Conservation (phyloP, 805 yeast genomes). For the Komagataella ulmi region DNA sequence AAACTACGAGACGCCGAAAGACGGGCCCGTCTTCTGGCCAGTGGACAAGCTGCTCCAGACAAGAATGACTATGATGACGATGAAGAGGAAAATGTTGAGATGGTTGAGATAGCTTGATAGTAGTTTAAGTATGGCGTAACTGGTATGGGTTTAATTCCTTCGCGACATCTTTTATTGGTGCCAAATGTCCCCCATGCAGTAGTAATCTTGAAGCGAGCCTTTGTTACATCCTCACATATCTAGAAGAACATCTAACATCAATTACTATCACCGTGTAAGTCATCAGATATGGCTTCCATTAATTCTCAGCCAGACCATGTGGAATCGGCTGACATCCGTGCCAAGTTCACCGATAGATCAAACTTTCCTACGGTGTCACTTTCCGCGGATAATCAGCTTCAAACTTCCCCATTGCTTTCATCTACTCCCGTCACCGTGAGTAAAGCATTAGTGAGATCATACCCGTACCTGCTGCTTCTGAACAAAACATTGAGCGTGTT, state of each 20-base stretch:
- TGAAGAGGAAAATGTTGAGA: slow-evolving; percentile 56
- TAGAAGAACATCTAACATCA: neutral
- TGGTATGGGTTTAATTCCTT: neutral
- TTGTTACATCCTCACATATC: neutral
- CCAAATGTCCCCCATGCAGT: neutral
- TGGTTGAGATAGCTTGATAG: slow-evolving; percentile 55
- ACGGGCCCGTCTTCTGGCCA: slow-evolving; percentile 41
- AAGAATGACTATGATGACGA: slow-evolving; percentile 42
- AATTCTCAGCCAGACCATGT: neutral
- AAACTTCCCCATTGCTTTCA: slow-evolving; percentile 70
- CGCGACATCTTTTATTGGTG: neutral
- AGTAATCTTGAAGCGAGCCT: neutral
- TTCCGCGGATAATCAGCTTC: slow-evolving; percentile 15
- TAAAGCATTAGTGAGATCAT: slow-evolving; percentile 66
- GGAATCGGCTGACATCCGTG: slow-evolving; percentile 16
- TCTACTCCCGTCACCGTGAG: slow-evolving; percentile 89
- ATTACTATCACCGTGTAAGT: neutral
- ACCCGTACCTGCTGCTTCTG: slow-evolving; percentile 70
- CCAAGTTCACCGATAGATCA: slow-evolving; percentile 25
- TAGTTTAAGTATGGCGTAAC: neutral
- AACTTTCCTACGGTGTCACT: slow-evolving; percentile 5
- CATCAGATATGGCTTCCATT: neutral
- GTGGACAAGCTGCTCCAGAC: slow-evolving; percentile 4
- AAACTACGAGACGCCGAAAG: slow-evolving; percentile 66
- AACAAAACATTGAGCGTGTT: slow-evolving; percentile 58